A percentile compares a stretch with the other conserved stretches of the same genome.
These are phyloP conservation scores for Microdochium nivale DNA, from an alignment of 2,329 filamentous ascomycete genomes.

Conservation along the genomic window DNA sequence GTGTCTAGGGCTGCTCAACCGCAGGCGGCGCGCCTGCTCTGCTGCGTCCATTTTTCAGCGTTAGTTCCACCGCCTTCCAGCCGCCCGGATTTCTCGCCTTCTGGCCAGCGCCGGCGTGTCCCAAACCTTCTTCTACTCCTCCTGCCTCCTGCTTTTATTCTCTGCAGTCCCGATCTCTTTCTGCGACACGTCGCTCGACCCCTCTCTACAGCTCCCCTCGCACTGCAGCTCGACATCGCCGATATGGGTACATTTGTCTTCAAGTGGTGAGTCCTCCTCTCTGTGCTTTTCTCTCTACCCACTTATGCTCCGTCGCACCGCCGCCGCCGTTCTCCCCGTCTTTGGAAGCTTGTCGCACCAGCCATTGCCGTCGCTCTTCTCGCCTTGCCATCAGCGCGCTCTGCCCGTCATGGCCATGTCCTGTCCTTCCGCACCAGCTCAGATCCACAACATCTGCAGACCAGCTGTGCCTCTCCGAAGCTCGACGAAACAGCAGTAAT, in stretches of 20 bases:
- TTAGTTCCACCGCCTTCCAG: slow-evolving; percentile 3
- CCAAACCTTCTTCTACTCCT: too few relatives aligned
- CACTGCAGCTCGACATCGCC: slow-evolving; percentile 2
- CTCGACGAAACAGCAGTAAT: neutral
- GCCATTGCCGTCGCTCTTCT: neutral
- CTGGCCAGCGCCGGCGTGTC: too few relatives aligned
- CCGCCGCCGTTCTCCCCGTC: neutral
- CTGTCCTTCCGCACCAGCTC: slow-evolving; percentile 7
- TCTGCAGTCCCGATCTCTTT: slow-evolving; percentile 3
- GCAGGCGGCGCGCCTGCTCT: neutral
- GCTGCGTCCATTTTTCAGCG: neutral
- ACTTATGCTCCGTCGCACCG: neutral
- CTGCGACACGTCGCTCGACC: slow-evolving; percentile 2
- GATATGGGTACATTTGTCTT: slow-evolving; percentile 61
- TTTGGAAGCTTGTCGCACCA: neutral
- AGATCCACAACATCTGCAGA: slow-evolving; percentile 1
- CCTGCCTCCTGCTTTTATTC: neutral
- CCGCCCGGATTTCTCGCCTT: neutral
- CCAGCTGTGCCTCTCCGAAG: neutral
- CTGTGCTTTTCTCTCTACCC: slow-evolving; percentile 1
- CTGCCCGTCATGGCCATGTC: neutral
- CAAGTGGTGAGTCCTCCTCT: slow-evolving; percentile 50
- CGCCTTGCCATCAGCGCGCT: neutral
- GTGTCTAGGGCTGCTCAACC: too few relatives aligned
- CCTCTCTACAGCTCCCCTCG: slow-evolving; percentile 3